Evolutionary conservation across 73 alveolate genomes (phyloP).

Genomic region (Blepharisma stoltei): DNA sequence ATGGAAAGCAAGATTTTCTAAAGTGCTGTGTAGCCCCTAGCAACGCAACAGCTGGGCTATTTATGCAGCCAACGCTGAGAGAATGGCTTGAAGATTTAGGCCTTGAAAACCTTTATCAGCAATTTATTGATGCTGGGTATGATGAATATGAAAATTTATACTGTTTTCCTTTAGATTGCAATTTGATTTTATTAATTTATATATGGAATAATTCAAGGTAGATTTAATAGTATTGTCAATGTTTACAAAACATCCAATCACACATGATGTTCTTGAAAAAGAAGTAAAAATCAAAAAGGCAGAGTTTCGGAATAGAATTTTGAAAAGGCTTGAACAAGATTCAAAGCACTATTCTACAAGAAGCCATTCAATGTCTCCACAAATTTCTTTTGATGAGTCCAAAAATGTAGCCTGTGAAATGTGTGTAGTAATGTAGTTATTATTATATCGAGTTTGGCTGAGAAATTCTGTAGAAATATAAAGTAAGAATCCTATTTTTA

Average conservation of each 20-base stretch:
- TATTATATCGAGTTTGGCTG: no score
- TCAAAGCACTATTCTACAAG: neutral
- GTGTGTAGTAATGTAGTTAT: neutral
- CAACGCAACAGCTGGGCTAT: neutral
- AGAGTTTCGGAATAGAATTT: neutral
- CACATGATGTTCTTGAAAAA: neutral
- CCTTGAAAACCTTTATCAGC: neutral
- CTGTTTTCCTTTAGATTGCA: no score
- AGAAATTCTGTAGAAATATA: no score
- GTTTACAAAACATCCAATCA: neutral
- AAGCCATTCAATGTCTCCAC: neutral
- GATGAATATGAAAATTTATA: slow-evolving; percentile 23
- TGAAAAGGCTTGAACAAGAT: slow-evolving; percentile 29
- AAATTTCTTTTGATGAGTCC: slow-evolving; percentile 24
- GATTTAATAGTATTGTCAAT: neutral
- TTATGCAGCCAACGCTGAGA: neutral
- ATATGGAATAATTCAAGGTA: no score
- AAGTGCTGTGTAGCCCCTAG: slow-evolving; percentile 11
- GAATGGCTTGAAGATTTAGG: slow-evolving; percentile 30
- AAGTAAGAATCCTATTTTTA: no score
- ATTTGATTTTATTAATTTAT: no score
- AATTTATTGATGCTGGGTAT: neutral
- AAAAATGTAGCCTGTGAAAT: slow-evolving; percentile 24
- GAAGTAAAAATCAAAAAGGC: neutral
- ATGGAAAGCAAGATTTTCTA: neutral